Evolutionary conservation across 495 filamentous ascomycete genomes (phyloP).

Genomic region (Bacidia rubella): DNA sequence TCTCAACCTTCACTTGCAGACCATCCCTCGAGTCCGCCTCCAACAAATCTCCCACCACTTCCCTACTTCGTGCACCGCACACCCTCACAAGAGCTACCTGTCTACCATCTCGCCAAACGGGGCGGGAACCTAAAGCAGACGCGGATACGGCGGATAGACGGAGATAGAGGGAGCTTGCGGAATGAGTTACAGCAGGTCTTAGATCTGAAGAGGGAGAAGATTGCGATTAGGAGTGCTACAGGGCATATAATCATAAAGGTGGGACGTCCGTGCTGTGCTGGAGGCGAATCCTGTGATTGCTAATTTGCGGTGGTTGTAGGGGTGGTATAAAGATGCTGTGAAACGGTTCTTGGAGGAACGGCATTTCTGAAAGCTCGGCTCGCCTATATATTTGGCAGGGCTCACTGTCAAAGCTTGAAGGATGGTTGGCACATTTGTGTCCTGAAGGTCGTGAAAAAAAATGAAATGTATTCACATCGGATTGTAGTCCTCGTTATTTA

Average conservation of each 20-base stretch:
- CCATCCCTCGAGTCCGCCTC: background rate
- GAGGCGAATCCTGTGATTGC: background rate
- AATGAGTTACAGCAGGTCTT: conserved; percentile 35
- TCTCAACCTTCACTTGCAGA: too few relatives aligned
- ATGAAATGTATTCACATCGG: too few relatives aligned
- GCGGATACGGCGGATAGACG: conserved; percentile 62
- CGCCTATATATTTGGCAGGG: background rate
- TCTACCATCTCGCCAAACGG: conserved; percentile 64
- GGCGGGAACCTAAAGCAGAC: conserved; percentile 71
- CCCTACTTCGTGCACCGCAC: conserved; percentile 68
- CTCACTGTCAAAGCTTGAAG: too few relatives aligned
- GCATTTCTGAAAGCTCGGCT: conserved; percentile 36
- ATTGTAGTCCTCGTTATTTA: too few relatives aligned
- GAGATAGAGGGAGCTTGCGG: conserved; percentile 45
- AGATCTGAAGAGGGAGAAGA: conserved; percentile 29
- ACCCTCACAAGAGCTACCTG: conserved; percentile 52
- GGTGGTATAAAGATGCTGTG: conserved; percentile 39
- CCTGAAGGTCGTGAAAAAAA: too few relatives aligned
- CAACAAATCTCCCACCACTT: conserved; percentile 23
- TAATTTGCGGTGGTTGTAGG: conserved; percentile 19
- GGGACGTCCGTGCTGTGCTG: conserved; percentile 6
- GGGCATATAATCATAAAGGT: conserved; percentile 55
- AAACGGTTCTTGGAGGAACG: conserved; percentile 33
- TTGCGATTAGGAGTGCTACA: conserved; percentile 45
- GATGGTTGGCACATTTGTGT: too few relatives aligned